Conservation (phyloP, 139 green algal species). For the Ettlia oleoabundans region DNA sequence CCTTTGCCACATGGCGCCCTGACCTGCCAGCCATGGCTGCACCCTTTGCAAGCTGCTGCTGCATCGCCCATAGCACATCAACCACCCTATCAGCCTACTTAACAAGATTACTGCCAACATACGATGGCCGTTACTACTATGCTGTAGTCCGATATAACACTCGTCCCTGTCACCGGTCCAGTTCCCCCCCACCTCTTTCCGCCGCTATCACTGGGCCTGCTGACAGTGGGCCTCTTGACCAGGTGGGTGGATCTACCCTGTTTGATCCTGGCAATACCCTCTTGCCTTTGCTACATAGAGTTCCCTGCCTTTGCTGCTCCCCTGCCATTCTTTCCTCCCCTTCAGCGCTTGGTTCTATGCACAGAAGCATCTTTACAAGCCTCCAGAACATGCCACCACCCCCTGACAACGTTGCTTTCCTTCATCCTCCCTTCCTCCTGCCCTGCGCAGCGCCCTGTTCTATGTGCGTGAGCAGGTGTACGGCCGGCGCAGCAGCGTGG, state of each 20-base stretch:
- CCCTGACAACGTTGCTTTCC: not conserved
- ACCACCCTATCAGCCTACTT: no score
- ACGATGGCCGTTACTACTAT: no score
- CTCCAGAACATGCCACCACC: no score
- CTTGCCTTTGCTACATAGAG: no score
- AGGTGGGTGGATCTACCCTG: not conserved
- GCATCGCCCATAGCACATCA: no score
- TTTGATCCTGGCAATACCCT: not conserved
- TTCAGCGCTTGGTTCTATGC: no score
- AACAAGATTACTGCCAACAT: not conserved
- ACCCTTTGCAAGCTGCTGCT: no score
- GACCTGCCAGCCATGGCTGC: no score
- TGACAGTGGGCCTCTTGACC: not conserved
- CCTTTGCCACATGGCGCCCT: no score
- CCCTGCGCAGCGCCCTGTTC: conserved; percentile 1
- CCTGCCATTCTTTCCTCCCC: not conserved
- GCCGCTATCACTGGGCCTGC: not conserved
- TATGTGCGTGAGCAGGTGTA: not conserved
- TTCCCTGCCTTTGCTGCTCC: not conserved
- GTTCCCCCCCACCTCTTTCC: not conserved
- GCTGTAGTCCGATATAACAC: not conserved
- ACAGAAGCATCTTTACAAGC: no score
- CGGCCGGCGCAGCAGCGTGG: not conserved
- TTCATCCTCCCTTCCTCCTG: not conserved
- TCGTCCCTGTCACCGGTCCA: not conserved